phyloP scores from a whole-genome alignment of 805 yeast genomes.

The Candida oleophila region DNA sequence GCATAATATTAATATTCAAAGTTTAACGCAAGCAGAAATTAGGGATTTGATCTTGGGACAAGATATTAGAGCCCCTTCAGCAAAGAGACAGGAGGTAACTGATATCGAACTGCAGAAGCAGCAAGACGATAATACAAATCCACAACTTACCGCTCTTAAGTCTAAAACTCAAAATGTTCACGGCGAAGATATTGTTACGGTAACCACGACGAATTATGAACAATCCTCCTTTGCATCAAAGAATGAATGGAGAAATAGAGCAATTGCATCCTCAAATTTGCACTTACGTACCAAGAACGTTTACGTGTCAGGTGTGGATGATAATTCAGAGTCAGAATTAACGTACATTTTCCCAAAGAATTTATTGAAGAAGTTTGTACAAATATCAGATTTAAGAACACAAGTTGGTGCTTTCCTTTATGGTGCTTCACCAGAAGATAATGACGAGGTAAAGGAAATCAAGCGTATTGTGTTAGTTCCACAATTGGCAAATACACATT shows the following conservation, averaged over 20 bases:
- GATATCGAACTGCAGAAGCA: constrained; percentile 56
- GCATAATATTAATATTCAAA: constrained; percentile 79
- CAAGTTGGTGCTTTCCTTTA: constrained; percentile 81
- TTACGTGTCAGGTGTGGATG: constrained; percentile 66
- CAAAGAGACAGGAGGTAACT: constrained; percentile 78
- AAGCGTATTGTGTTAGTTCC: constrained; percentile 77
- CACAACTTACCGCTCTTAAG: constrained; percentile 70
- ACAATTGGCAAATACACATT: constrained; percentile 73
- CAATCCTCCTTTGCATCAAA: constrained; percentile 79
- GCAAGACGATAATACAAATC: constrained; percentile 35
- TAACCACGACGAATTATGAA: constrained; percentile 86
- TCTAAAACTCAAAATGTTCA: constrained; percentile 86
- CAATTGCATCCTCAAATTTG: constrained; percentile 72
- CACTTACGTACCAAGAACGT: constrained; percentile 70
- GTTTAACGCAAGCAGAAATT: constrained; percentile 90
- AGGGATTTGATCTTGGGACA: constrained; percentile 94
- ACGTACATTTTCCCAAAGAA: constrained; percentile 85
- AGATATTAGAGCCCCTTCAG: constrained; percentile 87
- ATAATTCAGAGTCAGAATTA: constrained; percentile 39
- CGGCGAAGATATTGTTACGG: constrained; percentile 94
- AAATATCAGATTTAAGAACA: constrained; percentile 74
- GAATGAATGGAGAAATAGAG: constrained; percentile 88
- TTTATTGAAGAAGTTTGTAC: constrained; percentile 71
- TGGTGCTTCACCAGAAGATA: constrained; percentile 77
- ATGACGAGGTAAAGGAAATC: constrained; percentile 73